Conservation (phyloP, 73 alveolate species). For the Symbiodinium pilosum region DNA sequence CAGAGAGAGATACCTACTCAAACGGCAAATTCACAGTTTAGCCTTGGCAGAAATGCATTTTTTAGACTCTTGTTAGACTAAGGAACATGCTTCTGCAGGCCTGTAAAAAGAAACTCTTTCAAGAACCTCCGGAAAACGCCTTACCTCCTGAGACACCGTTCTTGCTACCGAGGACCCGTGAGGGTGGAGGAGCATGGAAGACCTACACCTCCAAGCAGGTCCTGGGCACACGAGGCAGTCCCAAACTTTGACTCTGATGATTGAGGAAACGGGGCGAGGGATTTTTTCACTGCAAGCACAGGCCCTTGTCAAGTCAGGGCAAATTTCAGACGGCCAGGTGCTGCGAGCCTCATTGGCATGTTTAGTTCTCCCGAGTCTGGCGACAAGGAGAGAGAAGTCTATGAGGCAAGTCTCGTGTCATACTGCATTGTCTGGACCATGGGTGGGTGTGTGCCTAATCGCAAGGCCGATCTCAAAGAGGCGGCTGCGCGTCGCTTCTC, state of each 20-base stretch:
- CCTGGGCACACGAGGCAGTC: slow-evolving; percentile 32
- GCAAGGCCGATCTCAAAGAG: slow-evolving; percentile 73
- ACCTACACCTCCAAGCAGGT: slow-evolving; percentile 94
- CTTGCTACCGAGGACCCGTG: slow-evolving; percentile 86
- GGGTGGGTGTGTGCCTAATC: neutral
- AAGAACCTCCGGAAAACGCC: neutral
- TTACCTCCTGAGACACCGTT: too few relatives aligned
- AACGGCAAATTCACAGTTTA: too few relatives aligned
- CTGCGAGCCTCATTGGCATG: slow-evolving; percentile 76
- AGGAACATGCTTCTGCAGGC: too few relatives aligned
- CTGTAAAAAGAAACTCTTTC: too few relatives aligned
- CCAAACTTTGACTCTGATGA: too few relatives aligned
- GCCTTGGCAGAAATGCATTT: too few relatives aligned
- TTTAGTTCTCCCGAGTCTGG: slow-evolving; percentile 58
- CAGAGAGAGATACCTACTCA: neutral
- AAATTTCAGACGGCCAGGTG: neutral
- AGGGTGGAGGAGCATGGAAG: slow-evolving; percentile 95
- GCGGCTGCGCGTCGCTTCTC: slow-evolving; percentile 67
- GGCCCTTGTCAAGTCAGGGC: neutral
- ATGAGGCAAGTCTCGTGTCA: slow-evolving; percentile 12
- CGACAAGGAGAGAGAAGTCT: slow-evolving; percentile 61
- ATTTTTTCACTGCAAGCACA: too few relatives aligned
- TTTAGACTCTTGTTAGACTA: too few relatives aligned
- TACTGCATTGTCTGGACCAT: neutral
- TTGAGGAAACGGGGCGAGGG: too few relatives aligned